A percentile compares a stretch with the other conserved stretches of the same genome.
Evolutionary conservation across 208 protist species (phyloP).

Genomic region (Leishmania lainsoni): DNA sequence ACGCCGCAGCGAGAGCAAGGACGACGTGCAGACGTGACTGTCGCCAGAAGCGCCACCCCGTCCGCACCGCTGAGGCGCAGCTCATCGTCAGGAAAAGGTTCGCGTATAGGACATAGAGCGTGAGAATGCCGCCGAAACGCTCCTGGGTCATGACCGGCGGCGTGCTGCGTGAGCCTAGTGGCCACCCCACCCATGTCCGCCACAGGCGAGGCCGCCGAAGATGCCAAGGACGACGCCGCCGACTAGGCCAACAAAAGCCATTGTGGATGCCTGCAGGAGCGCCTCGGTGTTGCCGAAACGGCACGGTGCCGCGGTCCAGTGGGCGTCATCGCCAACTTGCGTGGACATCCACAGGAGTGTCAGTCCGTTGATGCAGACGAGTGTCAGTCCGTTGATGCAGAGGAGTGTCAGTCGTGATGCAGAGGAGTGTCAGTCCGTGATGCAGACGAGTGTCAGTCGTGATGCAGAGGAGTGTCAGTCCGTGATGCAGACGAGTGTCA

Average conservation of each 20-base stretch:
- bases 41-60: conserved; percentile 13
- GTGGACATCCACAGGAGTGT: conserved; percentile 7
- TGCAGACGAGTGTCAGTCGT: too few species aligned
- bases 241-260: neutral
- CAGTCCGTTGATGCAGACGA: neutral
- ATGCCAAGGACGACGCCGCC: conserved; percentile 8
- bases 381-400: too few species aligned
- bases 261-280: conserved; percentile 11
- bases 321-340: neutral
- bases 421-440: too few species aligned
- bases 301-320: neutral
- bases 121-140: neutral
- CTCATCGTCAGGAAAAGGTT: conserved; percentile 10
- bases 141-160: neutral
- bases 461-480: too few species aligned
- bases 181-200: neutral
- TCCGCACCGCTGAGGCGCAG: conserved; percentile 27
- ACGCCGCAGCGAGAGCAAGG: neutral
- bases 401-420: too few species aligned
- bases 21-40: neutral
- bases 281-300: neutral
- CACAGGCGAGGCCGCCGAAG: conserved; percentile 4
- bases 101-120: conserved; percentile 9
- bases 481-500: too few species aligned
- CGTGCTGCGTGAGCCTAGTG: too few species aligned